Conservation (phyloP, 73 alveolate species). For the Paramecium bursaria region DNA sequence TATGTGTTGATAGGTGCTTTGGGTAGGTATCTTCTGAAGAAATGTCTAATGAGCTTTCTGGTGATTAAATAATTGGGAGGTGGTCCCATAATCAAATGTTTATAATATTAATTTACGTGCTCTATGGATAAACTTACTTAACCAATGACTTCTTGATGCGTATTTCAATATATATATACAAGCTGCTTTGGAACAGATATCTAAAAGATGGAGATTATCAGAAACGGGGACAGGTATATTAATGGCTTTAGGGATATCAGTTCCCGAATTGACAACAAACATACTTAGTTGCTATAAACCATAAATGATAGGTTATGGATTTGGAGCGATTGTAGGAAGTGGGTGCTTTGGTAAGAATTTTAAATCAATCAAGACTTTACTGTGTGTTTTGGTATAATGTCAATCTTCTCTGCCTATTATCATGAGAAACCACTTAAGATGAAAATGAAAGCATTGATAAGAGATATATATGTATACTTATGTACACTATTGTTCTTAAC, state of each 20-base stretch:
- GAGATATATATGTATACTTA: constrained; percentile 46
- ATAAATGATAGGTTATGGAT: constrained; percentile 33
- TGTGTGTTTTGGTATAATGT: constrained; percentile 59
- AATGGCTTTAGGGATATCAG: constrained; percentile 48
- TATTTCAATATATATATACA: not conserved
- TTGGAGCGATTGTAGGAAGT: constrained; percentile 60
- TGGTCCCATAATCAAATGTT: constrained; percentile 58
- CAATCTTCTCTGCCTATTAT: constrained; percentile 34
- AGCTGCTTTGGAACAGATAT: constrained; percentile 39
- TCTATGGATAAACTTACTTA: constrained; percentile 40
- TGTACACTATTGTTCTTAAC: constrained; percentile 23
- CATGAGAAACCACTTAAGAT: constrained; percentile 35
- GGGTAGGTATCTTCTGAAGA: constrained; percentile 56
- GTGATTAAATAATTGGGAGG: constrained; percentile 57
- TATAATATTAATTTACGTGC: constrained; percentile 50
- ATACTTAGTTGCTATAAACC: constrained; percentile 12
- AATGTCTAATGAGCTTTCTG: constrained; percentile 46
- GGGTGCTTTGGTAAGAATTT: constrained; percentile 19
- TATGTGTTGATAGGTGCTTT: constrained; percentile 15
- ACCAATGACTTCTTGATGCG: constrained; percentile 59
- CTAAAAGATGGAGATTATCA: constrained; percentile 18
- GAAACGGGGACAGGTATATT: constrained; percentile 59
- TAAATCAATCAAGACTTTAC: constrained; percentile 18
- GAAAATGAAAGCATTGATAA: constrained; percentile 43
- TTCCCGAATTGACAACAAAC: constrained; percentile 57